phyloP scores from a whole-genome alignment of 2,329 filamentous ascomycete genomes.

The Ilyonectria sp. region DNA sequence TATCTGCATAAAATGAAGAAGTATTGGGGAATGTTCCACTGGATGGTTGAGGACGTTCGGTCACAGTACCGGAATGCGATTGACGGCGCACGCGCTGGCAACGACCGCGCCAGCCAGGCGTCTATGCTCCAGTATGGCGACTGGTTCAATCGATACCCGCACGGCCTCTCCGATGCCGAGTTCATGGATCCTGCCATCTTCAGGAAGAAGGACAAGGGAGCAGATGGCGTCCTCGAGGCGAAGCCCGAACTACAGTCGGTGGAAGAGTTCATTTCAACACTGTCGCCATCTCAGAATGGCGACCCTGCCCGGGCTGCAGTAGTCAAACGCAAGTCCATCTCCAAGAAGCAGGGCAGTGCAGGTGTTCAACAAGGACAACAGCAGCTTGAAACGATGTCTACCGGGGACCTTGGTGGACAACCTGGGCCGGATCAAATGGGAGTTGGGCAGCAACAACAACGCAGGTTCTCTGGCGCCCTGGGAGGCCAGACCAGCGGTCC shows the following conservation, averaged over 20 bases:
- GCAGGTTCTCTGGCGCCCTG: constrained; percentile 60
- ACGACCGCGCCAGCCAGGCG: constrained; percentile 64
- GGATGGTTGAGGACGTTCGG: constrained; percentile 93
- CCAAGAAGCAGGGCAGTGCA: constrained; percentile 52
- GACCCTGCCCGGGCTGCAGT: constrained; percentile 45
- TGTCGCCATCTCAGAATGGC: constrained; percentile 75
- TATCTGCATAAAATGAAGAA: constrained; percentile 96
- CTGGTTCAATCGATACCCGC: constrained; percentile 96
- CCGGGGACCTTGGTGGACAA: constrained; percentile 33
- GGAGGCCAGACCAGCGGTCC: constrained; percentile 59
- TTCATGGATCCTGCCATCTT: constrained; percentile 82
- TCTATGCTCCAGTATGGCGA: constrained; percentile 95
- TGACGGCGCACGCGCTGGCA: constrained; percentile 81
- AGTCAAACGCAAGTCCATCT: constrained; percentile 55
- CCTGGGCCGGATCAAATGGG: constrained; percentile 24
- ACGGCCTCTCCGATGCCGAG: constrained; percentile 88
- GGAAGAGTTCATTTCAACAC: constrained; percentile 90
- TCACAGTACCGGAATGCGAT: constrained; percentile 89
- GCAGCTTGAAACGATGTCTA: constrained; percentile 41
- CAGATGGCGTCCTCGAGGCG: constrained; percentile 91
- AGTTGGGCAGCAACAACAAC: constrained; percentile 48
- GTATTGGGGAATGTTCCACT: constrained; percentile 99
- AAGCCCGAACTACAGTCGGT: constrained; percentile 93
- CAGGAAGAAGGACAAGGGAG: constrained; percentile 81
- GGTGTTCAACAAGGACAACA: constrained; percentile 35